Evolutionary conservation across 2,329 filamentous ascomycete species (phyloP).

Genomic region (Mariannaea sp.): DNA sequence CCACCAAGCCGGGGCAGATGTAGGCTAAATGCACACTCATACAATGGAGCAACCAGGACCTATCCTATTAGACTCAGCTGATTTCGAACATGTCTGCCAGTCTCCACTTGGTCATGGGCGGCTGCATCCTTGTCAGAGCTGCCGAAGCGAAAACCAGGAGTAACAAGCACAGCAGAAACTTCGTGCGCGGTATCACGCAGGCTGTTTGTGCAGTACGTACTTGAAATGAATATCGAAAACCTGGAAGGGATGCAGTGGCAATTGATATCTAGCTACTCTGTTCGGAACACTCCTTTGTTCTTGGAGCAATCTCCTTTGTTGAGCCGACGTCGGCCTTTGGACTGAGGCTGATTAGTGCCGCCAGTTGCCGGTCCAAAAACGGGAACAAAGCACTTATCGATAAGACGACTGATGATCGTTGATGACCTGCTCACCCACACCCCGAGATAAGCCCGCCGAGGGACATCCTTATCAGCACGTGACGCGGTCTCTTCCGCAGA

Average conservation of each 20-base stretch:
- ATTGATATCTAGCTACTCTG: too few species aligned
- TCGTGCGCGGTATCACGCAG: too few species aligned
- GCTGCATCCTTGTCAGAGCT: neutral
- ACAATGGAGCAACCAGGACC: too few species aligned
- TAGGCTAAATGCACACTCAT: too few species aligned
- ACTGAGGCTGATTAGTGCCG: constrained; percentile 15
- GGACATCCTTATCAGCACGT: constrained; percentile 43
- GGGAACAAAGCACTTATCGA: constrained; percentile 1
- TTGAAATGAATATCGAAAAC: too few species aligned
- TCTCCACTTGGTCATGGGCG: constrained; percentile 22
- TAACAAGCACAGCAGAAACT: neutral
- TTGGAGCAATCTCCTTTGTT: neutral
- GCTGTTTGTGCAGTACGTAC: too few species aligned
- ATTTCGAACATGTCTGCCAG: constrained; percentile 32
- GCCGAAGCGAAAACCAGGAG: neutral
- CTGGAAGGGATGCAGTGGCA: too few species aligned
- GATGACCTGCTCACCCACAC: constrained; percentile 8
- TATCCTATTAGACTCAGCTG: constrained; percentile 29
- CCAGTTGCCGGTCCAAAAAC: constrained; percentile 25
- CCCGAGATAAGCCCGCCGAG: constrained; percentile 28
- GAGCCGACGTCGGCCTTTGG: constrained; percentile 27
- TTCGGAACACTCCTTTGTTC: too few species aligned
- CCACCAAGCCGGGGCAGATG: too few species aligned
- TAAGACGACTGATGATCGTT: neutral
- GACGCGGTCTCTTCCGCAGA: constrained; percentile 39